Evolutionary conservation across 2,329 filamentous ascomycete species (phyloP).

Genomic region (Xylariaceae sp.): DNA sequence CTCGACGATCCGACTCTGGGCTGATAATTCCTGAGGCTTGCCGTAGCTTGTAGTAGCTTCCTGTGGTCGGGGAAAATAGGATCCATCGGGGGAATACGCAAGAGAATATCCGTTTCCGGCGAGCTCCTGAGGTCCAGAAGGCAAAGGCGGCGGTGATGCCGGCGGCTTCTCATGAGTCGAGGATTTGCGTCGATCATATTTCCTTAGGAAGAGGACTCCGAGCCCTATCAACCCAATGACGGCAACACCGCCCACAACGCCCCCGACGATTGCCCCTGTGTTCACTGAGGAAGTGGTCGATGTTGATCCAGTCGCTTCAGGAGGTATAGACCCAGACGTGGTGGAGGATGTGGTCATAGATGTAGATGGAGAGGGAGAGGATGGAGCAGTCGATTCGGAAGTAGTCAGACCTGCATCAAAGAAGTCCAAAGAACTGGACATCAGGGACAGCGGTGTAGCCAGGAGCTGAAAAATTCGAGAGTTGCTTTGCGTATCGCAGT

Average conservation of each 20-base stretch:
- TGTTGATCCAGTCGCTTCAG: slow-evolving; percentile 3
- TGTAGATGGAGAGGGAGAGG: not conserved
- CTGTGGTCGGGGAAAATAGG: not conserved
- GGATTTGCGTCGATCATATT: slow-evolving; percentile 1
- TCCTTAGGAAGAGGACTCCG: slow-evolving; percentile 16
- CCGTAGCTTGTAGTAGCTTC: not conserved
- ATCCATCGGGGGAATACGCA: slow-evolving; percentile 1
- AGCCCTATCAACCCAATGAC: slow-evolving; percentile 13
- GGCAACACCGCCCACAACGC: slow-evolving; percentile 22
- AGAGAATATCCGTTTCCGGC: not conserved
- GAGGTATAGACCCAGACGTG: not conserved
- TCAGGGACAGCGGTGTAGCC: slow-evolving; percentile 14
- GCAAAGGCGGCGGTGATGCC: slow-evolving; percentile 2
- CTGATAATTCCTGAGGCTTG: slow-evolving; percentile 6
- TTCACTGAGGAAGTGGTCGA: slow-evolving; percentile 1
- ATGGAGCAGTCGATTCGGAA: not conserved
- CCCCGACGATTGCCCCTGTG: slow-evolving; percentile 18
- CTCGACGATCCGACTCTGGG: slow-evolving; percentile 4
- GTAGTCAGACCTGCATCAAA: not conserved
- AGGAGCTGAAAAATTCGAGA: slow-evolving; percentile 13
- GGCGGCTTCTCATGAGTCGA: not conserved
- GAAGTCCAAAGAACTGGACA: slow-evolving; percentile 2
- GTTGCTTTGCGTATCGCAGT: slow-evolving; percentile 18
- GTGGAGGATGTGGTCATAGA: slow-evolving; percentile 4
- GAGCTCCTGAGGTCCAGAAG: slow-evolving; percentile 15